Base-by-base conservation (phyloP, 805 yeast genomes). In the Candida nanaspora region DNA sequence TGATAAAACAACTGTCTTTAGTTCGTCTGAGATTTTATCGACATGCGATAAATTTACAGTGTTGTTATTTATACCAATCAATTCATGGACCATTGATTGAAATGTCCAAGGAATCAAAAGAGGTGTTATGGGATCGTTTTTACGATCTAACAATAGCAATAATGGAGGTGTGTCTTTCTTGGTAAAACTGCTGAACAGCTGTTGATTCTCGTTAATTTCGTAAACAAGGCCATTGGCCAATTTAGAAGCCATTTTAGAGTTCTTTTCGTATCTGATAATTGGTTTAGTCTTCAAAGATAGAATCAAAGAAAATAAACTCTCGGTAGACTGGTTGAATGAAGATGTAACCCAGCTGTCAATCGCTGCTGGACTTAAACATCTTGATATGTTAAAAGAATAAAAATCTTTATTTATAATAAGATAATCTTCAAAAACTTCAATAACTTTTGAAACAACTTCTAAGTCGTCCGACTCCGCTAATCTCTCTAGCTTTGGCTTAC, bases 1-100 rank as follows among this genome's bases (percentile, higher is more conserved):
- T 44, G 77, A 81, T 58, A 76, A 72, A 23, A 75, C 83, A n/a
- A 82, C 74, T 41, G 82, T 82, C 41, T 67, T 61, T 45, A 82
- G 62, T 33, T 80, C 85, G n/a, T 73, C 55, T 46, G 78, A 61
- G 44, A 78, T 63, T 48, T 73, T 78, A 2, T 82, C 74, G 1
- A 76, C 70, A 1, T 61, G 52, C 0, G 80, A 66, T 28, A 89
- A 59, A 49, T 78, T 82, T 4, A 87, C 95, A 2, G 89, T 74
- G 51, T 93, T 91, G 55, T 87, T 82, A 27, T 70, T 65, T 43
- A 93, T 85, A 2, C 91, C 95, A 25, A 93, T 66, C 19, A 88
- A 72, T 57, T 94, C 98, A 58, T 91, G 95, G 15, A 93, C 86
- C 98, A 93, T 91, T 2, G 96, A 85, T 57, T 91, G 98, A 62